phyloP scores from a whole-genome alignment of 2,329 filamentous ascomycete species.

The Venturia pyrina region DNA sequence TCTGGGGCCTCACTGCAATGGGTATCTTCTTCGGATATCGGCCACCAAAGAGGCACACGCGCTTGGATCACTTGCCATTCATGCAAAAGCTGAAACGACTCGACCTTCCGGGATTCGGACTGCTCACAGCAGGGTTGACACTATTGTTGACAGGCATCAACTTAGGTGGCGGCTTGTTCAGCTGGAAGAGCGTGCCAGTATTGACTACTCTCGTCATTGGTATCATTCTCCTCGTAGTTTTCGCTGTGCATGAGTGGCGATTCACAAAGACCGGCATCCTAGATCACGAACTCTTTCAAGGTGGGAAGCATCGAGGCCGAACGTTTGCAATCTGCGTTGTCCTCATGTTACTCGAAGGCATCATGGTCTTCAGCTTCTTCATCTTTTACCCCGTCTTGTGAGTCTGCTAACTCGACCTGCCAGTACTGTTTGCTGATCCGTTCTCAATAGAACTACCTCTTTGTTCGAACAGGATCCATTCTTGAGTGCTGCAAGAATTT shows the following conservation, averaged over 20 bases:
- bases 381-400: conserved; percentile 12
- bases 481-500: background rate
- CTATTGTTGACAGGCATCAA: background rate
- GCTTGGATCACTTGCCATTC: background rate
- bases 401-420: background rate
- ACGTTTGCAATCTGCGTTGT: conserved; percentile 7
- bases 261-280: conserved; percentile 8
- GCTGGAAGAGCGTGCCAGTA: background rate
- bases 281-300: conserved; percentile 9
- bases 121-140: background rate
- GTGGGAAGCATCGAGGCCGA: background rate
- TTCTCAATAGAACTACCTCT: background rate
- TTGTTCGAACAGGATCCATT: conserved; percentile 4
- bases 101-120: background rate
- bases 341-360: conserved; percentile 11
- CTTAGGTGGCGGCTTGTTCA: background rate
- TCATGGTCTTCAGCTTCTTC: conserved; percentile 7
- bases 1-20: background rate
- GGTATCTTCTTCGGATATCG: conserved; percentile 5
- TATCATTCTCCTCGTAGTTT: background rate
- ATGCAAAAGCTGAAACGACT: background rate
- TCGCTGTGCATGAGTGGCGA: conserved; percentile 3
- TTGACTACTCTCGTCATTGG: conserved; percentile 1
- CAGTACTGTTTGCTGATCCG: background rate
- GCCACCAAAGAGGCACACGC: conserved; percentile 1